Evolutionary conservation across 306 rosid genomes (phyloP), one percentile per base, ranked within the genome.

Genomic region (Sphenostylis stenocarpa): DNA sequence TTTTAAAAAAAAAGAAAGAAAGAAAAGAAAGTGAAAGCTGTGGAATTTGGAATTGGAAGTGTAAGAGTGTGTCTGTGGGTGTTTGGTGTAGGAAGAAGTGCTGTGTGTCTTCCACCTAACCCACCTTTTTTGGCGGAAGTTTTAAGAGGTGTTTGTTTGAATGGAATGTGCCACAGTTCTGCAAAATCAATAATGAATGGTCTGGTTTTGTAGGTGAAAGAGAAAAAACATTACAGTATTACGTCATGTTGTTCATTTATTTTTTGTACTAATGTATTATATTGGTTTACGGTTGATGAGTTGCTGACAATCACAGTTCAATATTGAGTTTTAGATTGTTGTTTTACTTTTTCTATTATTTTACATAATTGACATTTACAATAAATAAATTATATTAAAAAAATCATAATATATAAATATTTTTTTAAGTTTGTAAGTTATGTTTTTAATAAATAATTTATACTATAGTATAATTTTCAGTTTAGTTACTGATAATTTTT

Each of bases 61-160:
- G 67, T 31, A 10, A 3, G 39, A 28, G 19, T 58, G 20, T 9
- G 16, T 7, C 0, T 16, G 1, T 33, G 67, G 0, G 51, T 45
- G 75, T 38, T 49, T 31, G 75, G 16, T 70, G 49, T 49, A 14
- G 28, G 43, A 68, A 33, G 67, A 16, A 19, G 0, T 31, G 24
- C 43, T 0, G n/a, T 62, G 41, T 63, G 2, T 2, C 26, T 33
- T 63, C 45, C 70, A 75, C 29, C 79, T 17, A 63, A 44, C 67
- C 16, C 70, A 26, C 61, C 68, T 47, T 15, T 64, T 61, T 74
- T 10, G 55, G 79, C 56, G 79, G 34, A 75, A 45, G 12, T 3
- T 75, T 44, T 13, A 26, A 45, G 45, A 48, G 48, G 36, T 61
- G 23, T 61, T 58, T 60, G 61, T 63, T 63, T 63, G 69, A 63